Evolutionary conservation across 2,329 filamentous ascomycete genomes (phyloP), one percentile per base, ranked within the genome.

Genomic region (Colletotrichum navitas): DNA sequence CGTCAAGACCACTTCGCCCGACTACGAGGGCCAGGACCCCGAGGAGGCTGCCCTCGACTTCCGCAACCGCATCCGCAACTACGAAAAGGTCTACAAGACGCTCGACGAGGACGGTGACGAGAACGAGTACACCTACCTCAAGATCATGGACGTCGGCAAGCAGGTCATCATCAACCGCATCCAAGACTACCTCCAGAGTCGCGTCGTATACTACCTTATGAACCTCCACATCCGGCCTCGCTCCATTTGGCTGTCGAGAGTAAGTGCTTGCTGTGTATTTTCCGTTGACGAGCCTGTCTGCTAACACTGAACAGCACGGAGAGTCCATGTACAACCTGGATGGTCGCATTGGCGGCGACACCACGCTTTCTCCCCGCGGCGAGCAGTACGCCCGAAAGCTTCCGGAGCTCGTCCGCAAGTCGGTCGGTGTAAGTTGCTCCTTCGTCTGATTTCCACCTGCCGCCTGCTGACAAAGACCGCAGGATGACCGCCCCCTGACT

Each of bases 91-190:
- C 36, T 99, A 99, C 82, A 90, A 97, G 83, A 95, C 94, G 1
- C 94, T 99, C 77, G 94, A 97, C 76, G 93, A 93, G 75, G 87
- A 90, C 74, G 85, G 84, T 52, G 93, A 97, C 74, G 95, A 98
- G 85, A 90, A 89, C 76, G 87, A 95, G 76, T 90, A 96, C 77
- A 97, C 96, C 47, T 99, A 98, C 79, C 92, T 98, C 79, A 98
- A 99, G 84, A 92, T 99, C 79, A 97, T 98, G 87, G 92, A 99
- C 78, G 94, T 98, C 16, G 95, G 96, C 71, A 94, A 94, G 76
- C 94, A 97, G 79, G 95, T 98, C 79, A 96, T 98, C 78, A 98
- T 99, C 88, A 99, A 98, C 84, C 92, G 93, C 79, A 97, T 99
- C 78, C 92, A 94, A 79, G 96, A 99, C 82, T 99, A 99, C 79